Evolutionary conservation across 306 rosid species (phyloP).

Genomic region (Urtica urens): DNA sequence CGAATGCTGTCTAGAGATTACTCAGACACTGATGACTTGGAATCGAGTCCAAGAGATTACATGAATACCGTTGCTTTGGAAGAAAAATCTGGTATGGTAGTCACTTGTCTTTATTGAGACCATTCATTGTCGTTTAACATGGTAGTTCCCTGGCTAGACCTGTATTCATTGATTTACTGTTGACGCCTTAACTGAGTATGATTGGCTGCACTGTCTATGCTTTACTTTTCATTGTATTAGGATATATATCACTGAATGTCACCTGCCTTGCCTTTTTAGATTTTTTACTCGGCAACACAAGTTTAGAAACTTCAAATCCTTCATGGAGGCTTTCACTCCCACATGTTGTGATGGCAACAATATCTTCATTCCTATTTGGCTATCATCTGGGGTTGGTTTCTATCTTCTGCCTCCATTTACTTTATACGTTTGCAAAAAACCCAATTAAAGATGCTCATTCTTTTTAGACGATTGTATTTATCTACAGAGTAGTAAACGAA

Average conservation of each 20-base stretch:
- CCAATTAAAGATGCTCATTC: slow-evolving; percentile 2
- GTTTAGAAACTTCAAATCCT: slow-evolving; percentile 49
- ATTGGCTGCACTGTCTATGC: too few species aligned
- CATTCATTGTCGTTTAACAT: slow-evolving; percentile 5
- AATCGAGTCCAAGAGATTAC: slow-evolving; percentile 30
- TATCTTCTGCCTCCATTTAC: slow-evolving; percentile 12
- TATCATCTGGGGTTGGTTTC: slow-evolving; percentile 80
- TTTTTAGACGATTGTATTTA: slow-evolving; percentile 17
- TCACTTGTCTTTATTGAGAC: slow-evolving; percentile 9
- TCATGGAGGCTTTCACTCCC: slow-evolving; percentile 86
- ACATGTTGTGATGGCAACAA: slow-evolving; percentile 68
- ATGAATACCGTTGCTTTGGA: slow-evolving; percentile 42
- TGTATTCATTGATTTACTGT: neutral
- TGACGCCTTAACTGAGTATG: neutral
- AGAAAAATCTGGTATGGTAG: slow-evolving; percentile 52
- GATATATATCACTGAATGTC: slow-evolving; percentile 4
- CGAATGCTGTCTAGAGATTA: slow-evolving; percentile 57
- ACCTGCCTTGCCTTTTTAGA: slow-evolving; percentile 30
- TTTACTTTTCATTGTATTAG: neutral
- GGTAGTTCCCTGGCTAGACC: neutral
- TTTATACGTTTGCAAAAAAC: neutral
- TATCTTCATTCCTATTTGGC: slow-evolving; percentile 79
- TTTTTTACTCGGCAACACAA: slow-evolving; percentile 33
- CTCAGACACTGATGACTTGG: slow-evolving; percentile 21
- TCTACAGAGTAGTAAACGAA: slow-evolving; percentile 85